Conservation (phyloP, 495 filamentous ascomycete species). For the Daldinia decipiens region DNA sequence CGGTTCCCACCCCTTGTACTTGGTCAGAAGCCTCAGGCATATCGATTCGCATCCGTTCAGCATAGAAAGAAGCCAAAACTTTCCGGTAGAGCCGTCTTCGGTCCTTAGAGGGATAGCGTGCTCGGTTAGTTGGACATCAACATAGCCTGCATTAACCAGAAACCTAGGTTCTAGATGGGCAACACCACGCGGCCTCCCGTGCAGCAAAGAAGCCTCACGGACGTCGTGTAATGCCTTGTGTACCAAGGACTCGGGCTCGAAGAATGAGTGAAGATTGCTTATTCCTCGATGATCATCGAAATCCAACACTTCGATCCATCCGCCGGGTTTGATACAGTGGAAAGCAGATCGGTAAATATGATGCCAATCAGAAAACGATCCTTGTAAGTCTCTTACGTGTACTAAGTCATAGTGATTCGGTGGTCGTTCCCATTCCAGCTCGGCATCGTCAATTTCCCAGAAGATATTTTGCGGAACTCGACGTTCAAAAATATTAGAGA, state of each 20-base stretch:
- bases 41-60: constrained; percentile 73
- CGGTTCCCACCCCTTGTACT: constrained; percentile 64
- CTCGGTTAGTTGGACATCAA: constrained; percentile 64
- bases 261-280: constrained; percentile 54
- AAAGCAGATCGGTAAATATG: constrained; percentile 69
- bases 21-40: constrained; percentile 69
- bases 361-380: constrained; percentile 71
- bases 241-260: constrained; percentile 52
- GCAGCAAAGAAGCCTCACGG: constrained; percentile 52
- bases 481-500: constrained; percentile 66
- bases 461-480: constrained; percentile 70
- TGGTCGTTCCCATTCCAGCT: constrained; percentile 65
- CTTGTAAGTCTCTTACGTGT: constrained; percentile 70
- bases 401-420: constrained; percentile 71
- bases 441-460: constrained; percentile 77
- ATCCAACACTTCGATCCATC: constrained; percentile 72
- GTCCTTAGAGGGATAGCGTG: constrained; percentile 69
- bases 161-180: constrained; percentile 63
- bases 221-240: constrained; percentile 50
- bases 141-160: constrained; percentile 68
- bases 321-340: constrained; percentile 68
- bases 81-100: constrained; percentile 66
- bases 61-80: constrained; percentile 71
- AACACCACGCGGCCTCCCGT: constrained; percentile 61
- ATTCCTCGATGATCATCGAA: constrained; percentile 57